Conservation (phyloP, 768 basidiomycete genomes). For the Crepidotus variabilis region DNA sequence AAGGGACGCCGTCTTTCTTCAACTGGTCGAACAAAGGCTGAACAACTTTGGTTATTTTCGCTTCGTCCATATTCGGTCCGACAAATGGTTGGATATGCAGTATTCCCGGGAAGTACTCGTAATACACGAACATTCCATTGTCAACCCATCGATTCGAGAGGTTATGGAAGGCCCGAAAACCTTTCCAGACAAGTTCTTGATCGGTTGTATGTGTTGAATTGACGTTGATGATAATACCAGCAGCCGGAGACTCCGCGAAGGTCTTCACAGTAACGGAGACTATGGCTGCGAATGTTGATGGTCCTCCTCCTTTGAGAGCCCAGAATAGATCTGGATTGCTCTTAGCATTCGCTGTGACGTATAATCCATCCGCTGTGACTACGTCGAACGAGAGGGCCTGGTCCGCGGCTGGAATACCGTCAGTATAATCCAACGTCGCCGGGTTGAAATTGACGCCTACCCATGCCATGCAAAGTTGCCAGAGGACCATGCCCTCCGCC, state of each 20-base stretch:
- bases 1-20: slow-evolving; percentile 8
- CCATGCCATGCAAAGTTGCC: slow-evolving; percentile 14
- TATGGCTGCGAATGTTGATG: slow-evolving; percentile 12
- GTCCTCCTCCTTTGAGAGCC: slow-evolving; percentile 26
- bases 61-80: slow-evolving; percentile 9
- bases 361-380: slow-evolving; percentile 35
- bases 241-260: slow-evolving; percentile 10
- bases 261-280: slow-evolving; percentile 19
- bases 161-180: slow-evolving; percentile 7
- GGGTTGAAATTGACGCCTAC: neutral
- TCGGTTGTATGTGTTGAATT: slow-evolving; percentile 8
- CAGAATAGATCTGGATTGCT: slow-evolving; percentile 35
- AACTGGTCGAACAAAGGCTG: slow-evolving; percentile 11
- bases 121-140: too few species aligned
- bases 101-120: slow-evolving; percentile 3
- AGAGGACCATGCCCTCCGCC: too few species aligned
- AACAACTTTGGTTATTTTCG: slow-evolving; percentile 5
- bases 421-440: neutral
- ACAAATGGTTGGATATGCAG: slow-evolving; percentile 12
- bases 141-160: slow-evolving; percentile 10
- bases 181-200: slow-evolving; percentile 12
- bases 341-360: slow-evolving; percentile 25
- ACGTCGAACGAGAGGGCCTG: slow-evolving; percentile 31
- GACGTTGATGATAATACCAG: slow-evolving; percentile 9
- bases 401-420: slow-evolving; percentile 11